Evolutionary conservation across 768 basidiomycete species (phyloP).

Genomic region (Pulveroboletus sp.): DNA sequence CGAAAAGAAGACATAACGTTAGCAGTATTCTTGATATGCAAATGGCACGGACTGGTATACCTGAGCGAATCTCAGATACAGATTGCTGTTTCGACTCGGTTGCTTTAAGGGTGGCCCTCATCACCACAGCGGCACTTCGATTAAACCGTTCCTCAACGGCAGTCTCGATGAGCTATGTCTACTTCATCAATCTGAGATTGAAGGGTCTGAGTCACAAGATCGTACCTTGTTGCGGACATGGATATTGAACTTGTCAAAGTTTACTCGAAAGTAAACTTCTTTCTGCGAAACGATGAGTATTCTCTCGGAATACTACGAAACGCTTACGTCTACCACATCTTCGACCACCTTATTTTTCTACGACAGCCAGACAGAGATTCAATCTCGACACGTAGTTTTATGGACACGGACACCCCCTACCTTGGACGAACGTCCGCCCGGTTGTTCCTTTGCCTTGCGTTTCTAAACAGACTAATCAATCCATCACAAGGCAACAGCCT

Average conservation of each 20-base stretch:
- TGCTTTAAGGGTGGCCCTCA: slow-evolving; percentile 68
- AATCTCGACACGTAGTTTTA: background rate
- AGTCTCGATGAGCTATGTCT: slow-evolving; percentile 65
- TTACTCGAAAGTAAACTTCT: slow-evolving; percentile 77
- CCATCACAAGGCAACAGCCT: background rate
- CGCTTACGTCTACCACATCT: slow-evolving; percentile 64
- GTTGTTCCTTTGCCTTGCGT: slow-evolving; percentile 51
- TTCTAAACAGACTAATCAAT: slow-evolving; percentile 47
- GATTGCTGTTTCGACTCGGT: slow-evolving; percentile 63
- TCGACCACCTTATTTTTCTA: slow-evolving; percentile 49
- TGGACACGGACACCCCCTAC: slow-evolving; percentile 31
- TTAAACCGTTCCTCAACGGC: slow-evolving; percentile 84
- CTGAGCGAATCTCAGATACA: slow-evolving; percentile 62
- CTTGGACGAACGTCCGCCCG: slow-evolving; percentile 49
- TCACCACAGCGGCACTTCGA: slow-evolving; percentile 62
- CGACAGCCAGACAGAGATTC: slow-evolving; percentile 22
- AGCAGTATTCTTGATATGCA: background rate
- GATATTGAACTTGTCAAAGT: slow-evolving; percentile 84
- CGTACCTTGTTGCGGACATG: slow-evolving; percentile 84
- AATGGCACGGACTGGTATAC: slow-evolving; percentile 32
- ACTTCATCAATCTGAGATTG: slow-evolving; percentile 11
- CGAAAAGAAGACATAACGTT: background rate
- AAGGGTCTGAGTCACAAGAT: background rate
- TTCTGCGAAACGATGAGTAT: slow-evolving; percentile 42
- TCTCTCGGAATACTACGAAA: background rate